phyloP scores from a whole-genome alignment of 2,329 filamentous ascomycete genomes.

The Pyricularia sp. region DNA sequence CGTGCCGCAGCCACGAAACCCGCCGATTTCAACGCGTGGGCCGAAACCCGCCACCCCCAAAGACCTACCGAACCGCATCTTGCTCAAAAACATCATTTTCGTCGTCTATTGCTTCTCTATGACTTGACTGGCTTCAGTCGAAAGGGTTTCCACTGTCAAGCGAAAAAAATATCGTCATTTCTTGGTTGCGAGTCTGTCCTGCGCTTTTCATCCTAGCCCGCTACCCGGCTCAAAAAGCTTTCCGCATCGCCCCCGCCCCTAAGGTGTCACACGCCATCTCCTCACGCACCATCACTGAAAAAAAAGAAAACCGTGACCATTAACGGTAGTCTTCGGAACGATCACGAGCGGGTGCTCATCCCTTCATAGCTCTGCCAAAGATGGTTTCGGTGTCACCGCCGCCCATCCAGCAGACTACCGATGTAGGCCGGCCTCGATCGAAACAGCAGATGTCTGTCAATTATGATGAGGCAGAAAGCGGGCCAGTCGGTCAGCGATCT shows the following conservation, averaged over 20 bases:
- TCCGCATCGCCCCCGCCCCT: background rate
- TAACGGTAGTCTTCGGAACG: background rate
- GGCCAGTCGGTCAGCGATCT: conserved; percentile 9
- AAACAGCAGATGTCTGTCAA: conserved; percentile 21
- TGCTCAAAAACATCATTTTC: background rate
- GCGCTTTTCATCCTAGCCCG: background rate
- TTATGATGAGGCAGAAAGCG: conserved; percentile 18
- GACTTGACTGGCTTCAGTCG: background rate
- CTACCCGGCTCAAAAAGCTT: background rate
- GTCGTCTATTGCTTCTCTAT: background rate
- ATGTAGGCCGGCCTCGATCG: conserved; percentile 18
- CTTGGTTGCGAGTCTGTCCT: background rate
- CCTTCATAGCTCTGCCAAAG: background rate
- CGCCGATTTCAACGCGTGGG: background rate
- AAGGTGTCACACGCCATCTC: background rate
- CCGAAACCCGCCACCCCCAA: conserved; percentile 2
- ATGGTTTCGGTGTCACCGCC: conserved; percentile 7
- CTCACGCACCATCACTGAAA: background rate
- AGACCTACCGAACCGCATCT: background rate
- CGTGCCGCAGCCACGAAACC: background rate
- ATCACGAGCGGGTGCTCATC: background rate
- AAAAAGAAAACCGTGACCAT: background rate
- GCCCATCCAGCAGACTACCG: conserved; percentile 15
- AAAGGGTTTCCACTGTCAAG: background rate
- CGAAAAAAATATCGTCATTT: background rate